Conservation (phyloP, 345 rosid species). For the Salix dunnii region DNA sequence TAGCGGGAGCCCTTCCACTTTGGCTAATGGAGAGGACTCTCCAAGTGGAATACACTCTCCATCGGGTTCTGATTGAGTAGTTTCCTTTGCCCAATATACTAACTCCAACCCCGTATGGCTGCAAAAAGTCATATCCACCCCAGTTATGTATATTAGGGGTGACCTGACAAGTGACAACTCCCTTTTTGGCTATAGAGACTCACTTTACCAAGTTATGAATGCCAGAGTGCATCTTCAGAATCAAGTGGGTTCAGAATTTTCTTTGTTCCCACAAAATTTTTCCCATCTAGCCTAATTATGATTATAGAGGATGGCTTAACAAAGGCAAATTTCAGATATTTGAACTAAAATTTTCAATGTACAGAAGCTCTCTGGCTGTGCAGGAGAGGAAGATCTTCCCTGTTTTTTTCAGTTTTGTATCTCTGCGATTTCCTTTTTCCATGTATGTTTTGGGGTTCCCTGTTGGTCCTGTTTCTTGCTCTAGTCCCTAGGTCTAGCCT, state of each 20-base stretch:
- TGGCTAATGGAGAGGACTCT: constrained; percentile 58
- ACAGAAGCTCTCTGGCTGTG: constrained; percentile 27
- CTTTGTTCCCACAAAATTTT: constrained; percentile 19
- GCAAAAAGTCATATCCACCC: constrained; percentile 32
- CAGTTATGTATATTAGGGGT: constrained; percentile 36
- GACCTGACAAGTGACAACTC: constrained; percentile 33
- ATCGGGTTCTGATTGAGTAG: constrained; percentile 33
- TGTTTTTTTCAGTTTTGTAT: constrained; percentile 39
- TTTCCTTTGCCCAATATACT: constrained; percentile 28
- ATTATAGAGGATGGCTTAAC: constrained; percentile 34
- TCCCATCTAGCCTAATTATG: constrained; percentile 18
- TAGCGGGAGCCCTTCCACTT: constrained; percentile 38
- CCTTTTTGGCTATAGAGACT: constrained; percentile 37
- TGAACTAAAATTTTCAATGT: constrained; percentile 20
- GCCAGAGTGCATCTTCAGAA: constrained; percentile 24
- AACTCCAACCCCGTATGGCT: constrained; percentile 28
- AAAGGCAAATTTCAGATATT: constrained; percentile 42
- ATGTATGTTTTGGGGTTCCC: constrained; percentile 13
- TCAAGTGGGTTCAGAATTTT: constrained; percentile 23
- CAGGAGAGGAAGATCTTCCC: constrained; percentile 19
- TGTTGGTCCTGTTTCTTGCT: constrained; percentile 9
- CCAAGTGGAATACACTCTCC: constrained; percentile 48
- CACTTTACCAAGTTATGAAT: constrained; percentile 24
- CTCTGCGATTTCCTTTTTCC: constrained; percentile 10
- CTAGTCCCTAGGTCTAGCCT: constrained; percentile 5